Conservation (phyloP, 169 alveolate genomes). For the Plasmodium vivax region DNA sequence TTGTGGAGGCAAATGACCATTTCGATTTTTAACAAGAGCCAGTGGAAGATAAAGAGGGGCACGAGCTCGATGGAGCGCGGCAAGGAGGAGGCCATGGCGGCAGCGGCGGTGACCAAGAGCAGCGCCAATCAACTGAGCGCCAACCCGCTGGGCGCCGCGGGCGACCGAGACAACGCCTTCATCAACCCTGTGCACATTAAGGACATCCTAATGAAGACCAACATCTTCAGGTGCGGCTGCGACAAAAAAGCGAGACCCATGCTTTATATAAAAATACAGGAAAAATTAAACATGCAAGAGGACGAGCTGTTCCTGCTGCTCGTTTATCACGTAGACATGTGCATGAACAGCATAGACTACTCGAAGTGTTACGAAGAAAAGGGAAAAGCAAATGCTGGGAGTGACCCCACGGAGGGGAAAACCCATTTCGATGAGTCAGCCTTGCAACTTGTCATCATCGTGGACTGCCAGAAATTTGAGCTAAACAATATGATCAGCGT, state of each 20-base stretch:
- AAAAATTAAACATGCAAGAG: slow-evolving; percentile 54
- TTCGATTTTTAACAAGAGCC: slow-evolving; percentile 15
- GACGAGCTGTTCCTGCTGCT: slow-evolving; percentile 30
- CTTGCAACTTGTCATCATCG: slow-evolving; percentile 50
- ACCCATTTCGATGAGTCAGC: slow-evolving; percentile 9
- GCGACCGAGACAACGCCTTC: slow-evolving; percentile 5
- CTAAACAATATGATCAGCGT: slow-evolving; percentile 66
- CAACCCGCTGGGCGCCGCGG: neutral
- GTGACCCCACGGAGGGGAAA: neutral
- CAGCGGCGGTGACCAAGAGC: neutral
- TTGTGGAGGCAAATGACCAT: slow-evolving; percentile 61
- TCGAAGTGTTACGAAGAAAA: slow-evolving; percentile 4
- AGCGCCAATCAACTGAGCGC: neutral
- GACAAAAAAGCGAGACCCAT: slow-evolving; percentile 40
- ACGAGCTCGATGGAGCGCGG: neutral
- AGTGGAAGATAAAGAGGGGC: neutral
- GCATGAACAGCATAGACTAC: slow-evolving; percentile 45
- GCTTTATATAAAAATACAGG: slow-evolving; percentile 48
- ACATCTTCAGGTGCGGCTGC: slow-evolving; percentile 45
- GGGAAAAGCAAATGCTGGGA: neutral
- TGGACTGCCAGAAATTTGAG: slow-evolving; percentile 57
- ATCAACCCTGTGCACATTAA: slow-evolving; percentile 23
- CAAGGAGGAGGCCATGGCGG: neutral
- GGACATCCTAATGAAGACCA: slow-evolving; percentile 28
- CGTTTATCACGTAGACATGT: slow-evolving; percentile 72